Evolutionary conservation across 805 yeast genomes (phyloP).

Genomic region (Pichia kluyveri): DNA sequence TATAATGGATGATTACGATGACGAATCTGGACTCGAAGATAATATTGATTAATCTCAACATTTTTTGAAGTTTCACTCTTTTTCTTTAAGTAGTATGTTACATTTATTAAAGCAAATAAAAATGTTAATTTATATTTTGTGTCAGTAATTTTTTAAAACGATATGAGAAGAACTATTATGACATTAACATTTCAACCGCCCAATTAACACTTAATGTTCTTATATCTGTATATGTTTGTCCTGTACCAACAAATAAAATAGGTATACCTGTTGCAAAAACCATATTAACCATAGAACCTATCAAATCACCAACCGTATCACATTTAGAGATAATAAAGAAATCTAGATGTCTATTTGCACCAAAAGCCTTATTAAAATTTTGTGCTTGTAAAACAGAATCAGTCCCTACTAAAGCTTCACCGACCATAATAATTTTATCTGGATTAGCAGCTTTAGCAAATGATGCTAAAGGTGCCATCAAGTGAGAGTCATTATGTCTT

Average conservation of each 20-base stretch:
- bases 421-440: slow-evolving; percentile 95
- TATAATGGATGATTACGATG: slow-evolving; percentile 29
- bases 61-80: neutral
- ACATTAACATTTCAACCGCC: slow-evolving; percentile 82
- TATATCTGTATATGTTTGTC: slow-evolving; percentile 92
- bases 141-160: neutral
- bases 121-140: no score
- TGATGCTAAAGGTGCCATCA: slow-evolving; percentile 92
- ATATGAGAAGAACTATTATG: slow-evolving; percentile 23
- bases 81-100: neutral
- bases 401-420: slow-evolving; percentile 95
- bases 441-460: slow-evolving; percentile 95
- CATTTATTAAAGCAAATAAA: no score
- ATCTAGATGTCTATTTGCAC: slow-evolving; percentile 69
- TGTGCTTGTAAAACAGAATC: slow-evolving; percentile 94
- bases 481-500: slow-evolving; percentile 86
- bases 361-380: slow-evolving; percentile 90
- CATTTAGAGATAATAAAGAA: slow-evolving; percentile 91
- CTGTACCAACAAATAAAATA: slow-evolving; percentile 89
- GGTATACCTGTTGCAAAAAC: slow-evolving; percentile 95
- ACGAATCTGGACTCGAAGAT: slow-evolving; percentile 10
- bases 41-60: neutral
- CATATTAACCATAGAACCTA: slow-evolving; percentile 96
- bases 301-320: slow-evolving; percentile 94
- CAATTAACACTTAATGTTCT: slow-evolving; percentile 84